A percentile compares a stretch with the other conserved stretches of the same genome.
Conservation (phyloP, 2,329 filamentous ascomycete species). For the Alternaria consortialis region DNA sequence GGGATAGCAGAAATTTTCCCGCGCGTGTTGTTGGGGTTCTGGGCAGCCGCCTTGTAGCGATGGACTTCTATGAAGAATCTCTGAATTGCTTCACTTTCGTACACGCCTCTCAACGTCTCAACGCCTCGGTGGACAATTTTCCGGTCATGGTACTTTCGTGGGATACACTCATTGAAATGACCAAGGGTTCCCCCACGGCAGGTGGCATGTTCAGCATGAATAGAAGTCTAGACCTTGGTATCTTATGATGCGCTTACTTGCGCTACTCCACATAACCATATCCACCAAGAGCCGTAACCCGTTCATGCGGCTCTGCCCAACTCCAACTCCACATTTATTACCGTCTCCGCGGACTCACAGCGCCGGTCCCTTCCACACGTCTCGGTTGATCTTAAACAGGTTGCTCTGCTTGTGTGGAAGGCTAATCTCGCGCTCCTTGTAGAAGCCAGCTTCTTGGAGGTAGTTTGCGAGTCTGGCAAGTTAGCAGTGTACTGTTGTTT, state of each 20-base stretch:
- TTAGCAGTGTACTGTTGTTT: constrained; percentile 14
- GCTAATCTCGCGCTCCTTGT: constrained; percentile 83
- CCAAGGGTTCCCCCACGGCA: not conserved
- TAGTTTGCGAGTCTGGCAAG: constrained; percentile 71
- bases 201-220: constrained; percentile 9
- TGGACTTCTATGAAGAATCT: not conserved
- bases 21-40: constrained; percentile 9
- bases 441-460: constrained; percentile 78
- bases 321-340: constrained; percentile 17
- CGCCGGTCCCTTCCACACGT: constrained; percentile 68
- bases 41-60: not conserved
- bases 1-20: constrained; percentile 23
- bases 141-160: not conserved
- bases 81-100: not conserved
- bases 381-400: constrained; percentile 79
- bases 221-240: constrained; percentile 18
- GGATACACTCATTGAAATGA: constrained; percentile 2
- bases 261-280: constrained; percentile 27
- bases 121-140: not conserved
- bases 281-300: constrained; percentile 9
- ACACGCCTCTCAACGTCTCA: not conserved
- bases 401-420: constrained; percentile 95
- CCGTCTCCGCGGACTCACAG: constrained; percentile 27
- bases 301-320: constrained; percentile 23
- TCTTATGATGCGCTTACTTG: constrained; percentile 26